Percentiles rank a stretch among this genome's conserved stretches.
Evolutionary conservation across 371 early-diverging fungal species (phyloP).

Genomic region (Catenaria anguillulae): DNA sequence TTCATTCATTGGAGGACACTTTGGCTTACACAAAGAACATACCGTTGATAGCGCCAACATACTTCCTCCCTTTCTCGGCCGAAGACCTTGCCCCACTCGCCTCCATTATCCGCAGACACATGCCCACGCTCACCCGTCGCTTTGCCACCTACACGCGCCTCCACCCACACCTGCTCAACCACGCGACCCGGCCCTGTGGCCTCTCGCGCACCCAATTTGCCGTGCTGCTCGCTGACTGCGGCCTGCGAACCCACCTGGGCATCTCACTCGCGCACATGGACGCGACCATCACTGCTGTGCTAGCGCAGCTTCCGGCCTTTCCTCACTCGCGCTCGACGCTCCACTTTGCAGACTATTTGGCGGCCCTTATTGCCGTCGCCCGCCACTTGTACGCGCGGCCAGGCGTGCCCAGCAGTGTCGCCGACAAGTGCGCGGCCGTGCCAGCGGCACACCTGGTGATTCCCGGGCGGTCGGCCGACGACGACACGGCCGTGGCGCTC

Average conservation of each 20-base stretch:
- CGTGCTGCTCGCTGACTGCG: background rate
- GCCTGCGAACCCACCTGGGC: background rate
- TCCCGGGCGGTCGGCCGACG: too few relatives aligned
- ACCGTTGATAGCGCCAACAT: background rate
- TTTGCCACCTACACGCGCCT: background rate
- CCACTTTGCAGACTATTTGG: background rate
- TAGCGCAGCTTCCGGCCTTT: too few relatives aligned
- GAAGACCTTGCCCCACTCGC: background rate
- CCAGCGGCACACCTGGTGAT: too few relatives aligned
- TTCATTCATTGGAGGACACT: too few relatives aligned
- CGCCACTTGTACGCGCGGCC: background rate
- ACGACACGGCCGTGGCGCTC: too few relatives aligned
- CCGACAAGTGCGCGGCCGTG: too few relatives aligned
- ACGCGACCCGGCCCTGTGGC: background rate
- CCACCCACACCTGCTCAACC: background rate
- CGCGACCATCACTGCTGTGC: too few relatives aligned
- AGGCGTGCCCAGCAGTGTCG: too few relatives aligned
- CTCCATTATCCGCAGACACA: background rate
- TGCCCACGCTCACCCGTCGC: background rate
- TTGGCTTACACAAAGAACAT: too few relatives aligned
- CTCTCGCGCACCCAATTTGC: background rate
- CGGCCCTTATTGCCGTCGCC: background rate
- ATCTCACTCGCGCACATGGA: background rate
- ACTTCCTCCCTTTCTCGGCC: background rate
- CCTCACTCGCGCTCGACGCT: too few relatives aligned